Percentiles rank a stretch among this genome's conserved stretches.
Evolutionary conservation across 495 filamentous ascomycete genomes (phyloP).

Genomic region (Penicillium cosmopolitanum): DNA sequence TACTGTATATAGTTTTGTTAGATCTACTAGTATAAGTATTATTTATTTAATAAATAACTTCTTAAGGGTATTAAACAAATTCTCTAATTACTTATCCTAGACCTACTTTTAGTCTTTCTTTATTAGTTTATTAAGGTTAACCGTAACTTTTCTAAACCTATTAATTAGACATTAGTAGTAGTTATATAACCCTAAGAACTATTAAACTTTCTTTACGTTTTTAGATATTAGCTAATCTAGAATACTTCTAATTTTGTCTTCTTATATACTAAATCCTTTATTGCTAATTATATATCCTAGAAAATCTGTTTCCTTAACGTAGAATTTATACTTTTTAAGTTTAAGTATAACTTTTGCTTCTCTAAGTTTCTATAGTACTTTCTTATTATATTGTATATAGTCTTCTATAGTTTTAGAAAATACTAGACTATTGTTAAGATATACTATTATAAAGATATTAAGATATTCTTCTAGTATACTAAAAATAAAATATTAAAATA

Average conservation of each 20-base stretch:
- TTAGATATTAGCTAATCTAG: constrained; percentile 6
- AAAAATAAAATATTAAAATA: constrained; percentile 39
- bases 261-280: constrained; percentile 13
- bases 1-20: constrained; percentile 9
- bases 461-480: constrained; percentile 27
- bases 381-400: neutral
- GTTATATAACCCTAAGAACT: constrained; percentile 15
- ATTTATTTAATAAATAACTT: neutral
- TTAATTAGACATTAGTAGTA: constrained; percentile 21
- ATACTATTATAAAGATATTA: constrained; percentile 30
- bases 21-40: constrained; percentile 13
- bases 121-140: constrained; percentile 12
- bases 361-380: neutral
- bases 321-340: constrained; percentile 9
- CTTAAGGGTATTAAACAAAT: constrained; percentile 20
- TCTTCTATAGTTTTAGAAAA: constrained; percentile 10
- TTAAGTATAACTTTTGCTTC: neutral
- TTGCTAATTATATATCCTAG: constrained; percentile 14
- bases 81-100: constrained; percentile 7
- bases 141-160: constrained; percentile 9
- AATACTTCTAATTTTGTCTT: constrained; percentile 19
- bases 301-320: constrained; percentile 13
- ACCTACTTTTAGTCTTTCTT: too few species aligned
- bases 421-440: constrained; percentile 42
- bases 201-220: constrained; percentile 15